These are phyloP conservation scores for Monosporozyma aerobia DNA, from an alignment of 805 yeast species.

Conservation along the genomic window DNA sequence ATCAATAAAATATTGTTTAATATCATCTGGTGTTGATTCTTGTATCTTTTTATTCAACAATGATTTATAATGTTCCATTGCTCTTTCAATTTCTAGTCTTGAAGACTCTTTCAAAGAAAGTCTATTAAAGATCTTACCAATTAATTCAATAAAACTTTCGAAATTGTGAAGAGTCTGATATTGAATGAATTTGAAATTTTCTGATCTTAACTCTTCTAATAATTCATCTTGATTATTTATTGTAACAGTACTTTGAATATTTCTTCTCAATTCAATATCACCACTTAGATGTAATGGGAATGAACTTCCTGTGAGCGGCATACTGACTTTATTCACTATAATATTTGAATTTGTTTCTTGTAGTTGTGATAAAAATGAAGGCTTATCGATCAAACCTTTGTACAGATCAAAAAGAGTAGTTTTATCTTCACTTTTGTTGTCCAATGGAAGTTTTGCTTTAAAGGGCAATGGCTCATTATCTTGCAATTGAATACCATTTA, in stretches of 20 bases:
- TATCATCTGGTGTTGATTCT: slow-evolving; percentile 15
- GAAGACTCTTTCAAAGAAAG: slow-evolving; percentile 23
- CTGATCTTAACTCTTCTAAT: slow-evolving; percentile 5
- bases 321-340: no score
- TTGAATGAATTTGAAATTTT: slow-evolving; percentile 19
- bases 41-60: slow-evolving; percentile 15
- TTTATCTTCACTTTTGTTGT: background rate
- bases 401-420: slow-evolving; percentile 5
- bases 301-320: background rate
- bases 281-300: background rate
- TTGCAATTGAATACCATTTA: slow-evolving; percentile 10
- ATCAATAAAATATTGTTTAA: slow-evolving; percentile 11
- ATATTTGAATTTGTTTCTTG: background rate
- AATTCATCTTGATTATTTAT: slow-evolving; percentile 1
- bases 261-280: background rate
- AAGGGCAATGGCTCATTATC: slow-evolving; percentile 5
- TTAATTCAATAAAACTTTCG: slow-evolving; percentile 15
- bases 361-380: background rate
- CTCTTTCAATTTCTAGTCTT: slow-evolving; percentile 16
- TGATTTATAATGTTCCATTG: slow-evolving; percentile 18
- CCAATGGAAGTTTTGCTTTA: slow-evolving; percentile 9
- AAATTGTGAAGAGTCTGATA: slow-evolving; percentile 23
- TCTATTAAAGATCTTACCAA: slow-evolving; percentile 23
- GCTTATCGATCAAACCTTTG: slow-evolving; percentile 10
- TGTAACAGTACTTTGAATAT: background rate